Evolutionary conservation across 768 basidiomycete genomes (phyloP).

Genomic region (Pulveroboletus sp.): DNA sequence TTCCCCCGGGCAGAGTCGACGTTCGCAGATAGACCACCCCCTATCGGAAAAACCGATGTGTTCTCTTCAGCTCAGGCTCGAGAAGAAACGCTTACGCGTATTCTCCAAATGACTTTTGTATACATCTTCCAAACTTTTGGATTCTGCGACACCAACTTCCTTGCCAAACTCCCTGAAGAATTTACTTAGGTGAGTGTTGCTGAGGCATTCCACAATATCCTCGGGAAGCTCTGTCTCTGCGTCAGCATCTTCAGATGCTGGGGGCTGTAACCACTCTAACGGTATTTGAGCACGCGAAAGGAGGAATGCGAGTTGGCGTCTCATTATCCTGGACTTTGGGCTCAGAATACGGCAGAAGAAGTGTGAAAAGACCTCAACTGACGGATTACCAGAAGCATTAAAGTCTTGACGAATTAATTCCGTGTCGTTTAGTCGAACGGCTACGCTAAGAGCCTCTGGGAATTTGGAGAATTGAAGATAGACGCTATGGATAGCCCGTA

Average conservation of each 20-base stretch:
- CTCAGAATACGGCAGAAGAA: neutral
- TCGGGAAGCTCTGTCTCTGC: constrained; percentile 68
- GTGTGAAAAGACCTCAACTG: constrained; percentile 28
- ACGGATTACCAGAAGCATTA: constrained; percentile 84
- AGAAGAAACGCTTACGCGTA: constrained; percentile 50
- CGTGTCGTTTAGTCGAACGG: constrained; percentile 78
- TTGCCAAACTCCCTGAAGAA: constrained; percentile 91
- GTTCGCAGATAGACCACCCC: constrained; percentile 62
- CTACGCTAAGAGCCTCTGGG: constrained; percentile 84
- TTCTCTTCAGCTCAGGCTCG: neutral
- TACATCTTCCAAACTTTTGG: constrained; percentile 92
- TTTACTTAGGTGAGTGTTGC: constrained; percentile 76
- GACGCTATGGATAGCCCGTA: constrained; percentile 82
- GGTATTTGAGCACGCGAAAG: constrained; percentile 91
- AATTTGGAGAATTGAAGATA: constrained; percentile 84
- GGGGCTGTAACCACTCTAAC: constrained; percentile 77
- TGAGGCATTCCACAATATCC: constrained; percentile 80
- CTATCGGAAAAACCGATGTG: constrained; percentile 30
- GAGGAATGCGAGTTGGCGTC: constrained; percentile 89
- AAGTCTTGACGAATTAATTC: constrained; percentile 84
- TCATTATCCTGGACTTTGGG: constrained; percentile 61
- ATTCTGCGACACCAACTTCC: constrained; percentile 83
- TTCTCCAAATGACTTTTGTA: constrained; percentile 96
- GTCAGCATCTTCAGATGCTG: constrained; percentile 44
- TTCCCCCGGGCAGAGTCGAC: constrained; percentile 94